Percentiles rank a stretch among this genome's conserved stretches.
Evolutionary conservation across 2,329 filamentous ascomycete genomes (phyloP).

Genomic region (Fusarium sp.): DNA sequence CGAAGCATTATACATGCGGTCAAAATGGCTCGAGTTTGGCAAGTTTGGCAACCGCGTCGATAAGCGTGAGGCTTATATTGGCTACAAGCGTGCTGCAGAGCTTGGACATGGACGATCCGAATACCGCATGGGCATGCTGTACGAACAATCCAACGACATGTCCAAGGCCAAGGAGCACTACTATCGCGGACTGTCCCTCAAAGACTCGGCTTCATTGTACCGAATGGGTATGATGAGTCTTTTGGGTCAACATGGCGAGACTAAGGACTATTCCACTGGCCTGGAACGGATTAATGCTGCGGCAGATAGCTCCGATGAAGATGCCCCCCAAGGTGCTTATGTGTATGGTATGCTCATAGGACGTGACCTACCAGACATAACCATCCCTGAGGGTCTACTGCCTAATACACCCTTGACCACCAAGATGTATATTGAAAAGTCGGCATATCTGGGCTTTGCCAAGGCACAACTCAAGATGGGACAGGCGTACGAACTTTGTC

Average conservation of each 20-base stretch:
- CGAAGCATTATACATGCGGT: conserved; percentile 91
- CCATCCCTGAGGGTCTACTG: conserved; percentile 77
- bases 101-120: conserved; percentile 89
- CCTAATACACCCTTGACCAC: conserved; percentile 79
- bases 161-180: conserved; percentile 93
- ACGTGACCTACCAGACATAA: conserved; percentile 90
- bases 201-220: conserved; percentile 88
- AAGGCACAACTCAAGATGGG: conserved; percentile 99
- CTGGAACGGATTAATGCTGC: conserved; percentile 86
- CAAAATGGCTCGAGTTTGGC: conserved; percentile 98
- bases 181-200: conserved; percentile 79
- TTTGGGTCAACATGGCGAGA: conserved; percentile 91
- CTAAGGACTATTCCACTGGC: conserved; percentile 81
- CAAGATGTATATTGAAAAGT: conserved; percentile 93
- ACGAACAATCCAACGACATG: conserved; percentile 93
- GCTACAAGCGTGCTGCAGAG: conserved; percentile 87
- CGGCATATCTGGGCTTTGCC: conserved; percentile 93
- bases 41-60: conserved; percentile 92
- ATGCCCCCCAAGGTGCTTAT: conserved; percentile 95
- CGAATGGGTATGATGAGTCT: conserved; percentile 98
- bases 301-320: conserved; percentile 91
- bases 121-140: conserved; percentile 98
- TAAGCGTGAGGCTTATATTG: conserved; percentile 92
- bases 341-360: conserved; percentile 95
- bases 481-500: conserved; percentile 92